Evolutionary conservation across 441 rosid species (phyloP).

Genomic region (Adansonia grandidieri): DNA sequence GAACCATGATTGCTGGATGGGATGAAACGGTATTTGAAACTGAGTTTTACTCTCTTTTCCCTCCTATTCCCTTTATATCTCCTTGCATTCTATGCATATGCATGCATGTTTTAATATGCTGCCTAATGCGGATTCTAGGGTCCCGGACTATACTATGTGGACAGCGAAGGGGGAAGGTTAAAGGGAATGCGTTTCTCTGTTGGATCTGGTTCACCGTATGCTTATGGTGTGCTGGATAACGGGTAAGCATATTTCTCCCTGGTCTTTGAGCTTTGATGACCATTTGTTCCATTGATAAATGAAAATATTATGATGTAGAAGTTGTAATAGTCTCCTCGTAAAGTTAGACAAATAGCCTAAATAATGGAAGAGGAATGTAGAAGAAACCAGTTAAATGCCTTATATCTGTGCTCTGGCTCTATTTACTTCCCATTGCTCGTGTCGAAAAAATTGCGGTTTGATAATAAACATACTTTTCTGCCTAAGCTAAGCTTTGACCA

Average conservation of each 20-base stretch:
- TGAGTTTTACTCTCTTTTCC: background rate
- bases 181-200: slow-evolving; percentile 94
- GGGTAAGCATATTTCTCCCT: slow-evolving; percentile 59
- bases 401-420: background rate
- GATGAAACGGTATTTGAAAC: slow-evolving; percentile 76
- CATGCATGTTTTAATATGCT: background rate
- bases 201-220: slow-evolving; percentile 99
- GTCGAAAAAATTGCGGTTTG: background rate
- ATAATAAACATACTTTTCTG: background rate
- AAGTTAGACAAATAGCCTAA: background rate
- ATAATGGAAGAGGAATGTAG: background rate
- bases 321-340: background rate
- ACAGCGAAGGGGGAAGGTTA: slow-evolving; percentile 98
- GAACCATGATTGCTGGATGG: slow-evolving; percentile 99
- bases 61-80: background rate
- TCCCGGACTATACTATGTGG: slow-evolving; percentile 96
- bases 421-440: background rate
- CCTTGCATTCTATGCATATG: background rate
- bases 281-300: background rate
- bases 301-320: background rate
- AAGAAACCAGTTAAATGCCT: background rate
- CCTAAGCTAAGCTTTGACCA: background rate
- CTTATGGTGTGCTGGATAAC: slow-evolving; percentile 91
- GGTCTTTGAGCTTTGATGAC: slow-evolving; percentile 9
- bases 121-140: slow-evolving; percentile 54